A percentile compares a stretch with the other conserved stretches of the same genome.
These are phyloP conservation scores for Neurospora terricola DNA, from an alignment of 495 filamentous ascomycete species.

Conservation along the genomic window DNA sequence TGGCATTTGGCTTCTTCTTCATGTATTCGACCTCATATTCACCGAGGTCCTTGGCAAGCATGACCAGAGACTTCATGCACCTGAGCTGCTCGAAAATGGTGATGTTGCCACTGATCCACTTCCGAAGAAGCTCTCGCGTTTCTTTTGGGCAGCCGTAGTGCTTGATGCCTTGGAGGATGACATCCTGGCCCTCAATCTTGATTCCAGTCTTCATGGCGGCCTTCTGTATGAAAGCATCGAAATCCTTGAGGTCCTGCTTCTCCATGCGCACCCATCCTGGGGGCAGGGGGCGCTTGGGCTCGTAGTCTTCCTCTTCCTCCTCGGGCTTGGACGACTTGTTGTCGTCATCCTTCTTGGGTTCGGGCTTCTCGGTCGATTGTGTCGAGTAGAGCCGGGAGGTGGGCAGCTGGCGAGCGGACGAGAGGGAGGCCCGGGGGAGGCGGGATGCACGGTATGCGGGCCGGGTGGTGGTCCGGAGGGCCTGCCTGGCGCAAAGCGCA, in stretches of 20 bases:
- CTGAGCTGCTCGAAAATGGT: slow-evolving; percentile 52
- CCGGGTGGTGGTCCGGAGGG: slow-evolving; percentile 13
- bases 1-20: background rate
- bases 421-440: slow-evolving; percentile 6
- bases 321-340: background rate
- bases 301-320: background rate
- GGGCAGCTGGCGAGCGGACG: background rate
- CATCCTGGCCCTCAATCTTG: background rate
- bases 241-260: slow-evolving; percentile 16
- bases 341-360: background rate
- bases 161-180: slow-evolving; percentile 7
- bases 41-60: slow-evolving; percentile 10
- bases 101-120: slow-evolving; percentile 49
- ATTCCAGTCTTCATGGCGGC: background rate
- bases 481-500: slow-evolving; percentile 15
- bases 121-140: slow-evolving; percentile 29
- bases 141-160: slow-evolving; percentile 18
- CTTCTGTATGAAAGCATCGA: background rate
- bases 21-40: slow-evolving; percentile 3
- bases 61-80: slow-evolving; percentile 7
- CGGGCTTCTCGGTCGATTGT: background rate
- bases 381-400: slow-evolving; percentile 18
- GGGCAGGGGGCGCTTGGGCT: slow-evolving; percentile 7
- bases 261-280: slow-evolving; percentile 27
- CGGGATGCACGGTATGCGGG: slow-evolving; percentile 8